These are phyloP conservation scores for Podospora fimiseda DNA, from an alignment of 495 filamentous ascomycete species.

Conservation along the genomic window DNA sequence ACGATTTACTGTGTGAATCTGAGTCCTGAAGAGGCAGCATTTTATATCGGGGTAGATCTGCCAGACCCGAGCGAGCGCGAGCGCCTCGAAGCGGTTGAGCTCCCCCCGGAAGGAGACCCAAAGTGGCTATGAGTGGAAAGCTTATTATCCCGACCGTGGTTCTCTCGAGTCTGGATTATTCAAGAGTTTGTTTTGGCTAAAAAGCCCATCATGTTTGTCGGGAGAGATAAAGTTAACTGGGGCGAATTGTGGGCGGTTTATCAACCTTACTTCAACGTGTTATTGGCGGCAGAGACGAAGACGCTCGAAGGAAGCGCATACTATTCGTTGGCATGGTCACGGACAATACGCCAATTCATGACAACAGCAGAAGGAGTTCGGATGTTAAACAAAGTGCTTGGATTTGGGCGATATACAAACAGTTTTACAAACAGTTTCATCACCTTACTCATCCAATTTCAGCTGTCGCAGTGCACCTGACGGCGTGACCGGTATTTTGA, in stretches of 20 bases:
- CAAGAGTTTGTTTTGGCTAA: slow-evolving; percentile 7
- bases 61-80: too few species aligned
- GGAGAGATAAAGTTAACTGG: not conserved
- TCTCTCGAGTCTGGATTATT: slow-evolving; percentile 4
- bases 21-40: not conserved
- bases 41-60: not conserved
- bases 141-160: not conserved
- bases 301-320: too few species aligned
- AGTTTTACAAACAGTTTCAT: not conserved
- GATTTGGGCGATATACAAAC: too few species aligned
- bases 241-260: slow-evolving; percentile 3
- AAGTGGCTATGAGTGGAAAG: not conserved
- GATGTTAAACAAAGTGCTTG: too few species aligned
- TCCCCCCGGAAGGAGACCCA: not conserved
- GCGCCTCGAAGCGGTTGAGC: not conserved
- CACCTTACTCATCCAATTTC: not conserved
- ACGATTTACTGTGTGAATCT: not conserved
- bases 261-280: too few species aligned
- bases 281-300: not conserved
- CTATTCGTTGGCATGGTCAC: too few species aligned
- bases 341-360: too few species aligned
- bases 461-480: not conserved
- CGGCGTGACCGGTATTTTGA: slow-evolving; percentile 4
- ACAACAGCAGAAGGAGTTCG: too few species aligned
- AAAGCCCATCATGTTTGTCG: not conserved